Base-by-base conservation (phyloP, 1,284 basidiomycete species). In the Cystobasidiaceae sp. region DNA sequence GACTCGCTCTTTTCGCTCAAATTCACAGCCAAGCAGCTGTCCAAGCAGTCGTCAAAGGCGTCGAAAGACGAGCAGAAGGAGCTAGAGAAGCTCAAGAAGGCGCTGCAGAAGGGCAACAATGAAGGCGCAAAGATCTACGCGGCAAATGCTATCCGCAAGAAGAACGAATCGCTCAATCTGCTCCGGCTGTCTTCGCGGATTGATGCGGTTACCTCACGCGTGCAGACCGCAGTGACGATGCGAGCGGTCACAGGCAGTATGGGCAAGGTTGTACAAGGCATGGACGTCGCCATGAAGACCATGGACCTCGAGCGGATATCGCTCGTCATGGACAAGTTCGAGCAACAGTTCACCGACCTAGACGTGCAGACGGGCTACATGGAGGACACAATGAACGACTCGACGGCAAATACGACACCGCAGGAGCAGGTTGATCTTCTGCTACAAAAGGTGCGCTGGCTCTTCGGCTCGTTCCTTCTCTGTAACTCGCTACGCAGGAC, bases 301-400 rank as follows among this genome's bases (percentile, higher is more conserved):
- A 98, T 99, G 96, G 97, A 99, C 79, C 83, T 98, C 55, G 96
- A 98, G 75, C 73, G 97, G 93, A 98, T 99, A 77, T 94, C 96
- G 11, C 79, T 91, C 68, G 92, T 98, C 17, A 98, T 99, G 96
- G 96, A 98, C 80, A 97, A 94, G 80, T 99, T 99, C 77, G 96
- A 99, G 78, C 75, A 85, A 2, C 94, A 98, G 74, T 97, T 98
- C 79, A 83, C 90, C 66, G 96, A 98, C 78, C 84, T 99, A 41
- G 96, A 98, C 75, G 96, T 97, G 4, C 96, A 98, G 78, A 96
- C 96, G 3, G 89, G 88, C 3, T 94, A 94, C 79, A 96, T 99
- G 92, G 96, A 98, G 76, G 90, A 92, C 66, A 88, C 93, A 27
- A 97, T 99, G 86, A 87, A 87, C 21, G 85, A 88, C 63, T 93